Percentiles rank a stretch among this genome's conserved stretches.
phyloP scores from a whole-genome alignment of 2,329 filamentous ascomycete species.

The Phoma sp. region DNA sequence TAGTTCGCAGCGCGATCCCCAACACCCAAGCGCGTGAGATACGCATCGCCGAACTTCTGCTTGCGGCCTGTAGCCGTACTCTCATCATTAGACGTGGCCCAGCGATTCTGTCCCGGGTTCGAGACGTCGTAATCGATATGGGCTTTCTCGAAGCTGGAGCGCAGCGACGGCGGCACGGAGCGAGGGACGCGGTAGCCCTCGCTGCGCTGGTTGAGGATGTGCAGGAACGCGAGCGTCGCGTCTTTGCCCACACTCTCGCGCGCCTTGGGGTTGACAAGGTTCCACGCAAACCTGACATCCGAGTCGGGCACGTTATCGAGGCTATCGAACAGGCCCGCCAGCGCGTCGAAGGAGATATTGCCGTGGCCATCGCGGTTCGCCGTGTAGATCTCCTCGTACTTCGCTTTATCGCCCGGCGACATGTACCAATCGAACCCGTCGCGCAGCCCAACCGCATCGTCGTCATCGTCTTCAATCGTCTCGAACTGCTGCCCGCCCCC shows the following conservation, averaged over 20 bases:
- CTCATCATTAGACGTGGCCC: slow-evolving; percentile 80
- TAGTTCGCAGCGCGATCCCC: slow-evolving; percentile 74
- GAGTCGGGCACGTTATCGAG: slow-evolving; percentile 68
- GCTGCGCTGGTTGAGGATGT: slow-evolving; percentile 94
- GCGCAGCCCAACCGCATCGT: slow-evolving; percentile 84
- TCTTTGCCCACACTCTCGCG: slow-evolving; percentile 88
- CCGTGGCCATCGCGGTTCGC: slow-evolving; percentile 88
- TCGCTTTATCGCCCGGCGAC: slow-evolving; percentile 85
- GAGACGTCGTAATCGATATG: slow-evolving; percentile 96
- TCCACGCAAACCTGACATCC: slow-evolving; percentile 92
- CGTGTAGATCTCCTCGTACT: slow-evolving; percentile 97
- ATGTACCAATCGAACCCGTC: slow-evolving; percentile 99
- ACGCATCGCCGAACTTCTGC: slow-evolving; percentile 96
- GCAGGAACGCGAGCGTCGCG: slow-evolving; percentile 89
- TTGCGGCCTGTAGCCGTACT: slow-evolving; percentile 86
- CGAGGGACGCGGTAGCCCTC: slow-evolving; percentile 94
- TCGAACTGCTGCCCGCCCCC: slow-evolving; percentile 80
- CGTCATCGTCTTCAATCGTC: slow-evolving; percentile 75
- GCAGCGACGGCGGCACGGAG: slow-evolving; percentile 86
- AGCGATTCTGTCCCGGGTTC: slow-evolving; percentile 75
- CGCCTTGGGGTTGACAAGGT: slow-evolving; percentile 92
- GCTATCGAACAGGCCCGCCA: slow-evolving; percentile 84
- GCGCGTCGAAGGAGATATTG: slow-evolving; percentile 73
- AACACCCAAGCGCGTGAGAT: slow-evolving; percentile 84
- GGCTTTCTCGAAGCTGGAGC: slow-evolving; percentile 90